phyloP scores from a whole-genome alignment of 257 asterid species.

The Solanum infundibuliforme region DNA sequence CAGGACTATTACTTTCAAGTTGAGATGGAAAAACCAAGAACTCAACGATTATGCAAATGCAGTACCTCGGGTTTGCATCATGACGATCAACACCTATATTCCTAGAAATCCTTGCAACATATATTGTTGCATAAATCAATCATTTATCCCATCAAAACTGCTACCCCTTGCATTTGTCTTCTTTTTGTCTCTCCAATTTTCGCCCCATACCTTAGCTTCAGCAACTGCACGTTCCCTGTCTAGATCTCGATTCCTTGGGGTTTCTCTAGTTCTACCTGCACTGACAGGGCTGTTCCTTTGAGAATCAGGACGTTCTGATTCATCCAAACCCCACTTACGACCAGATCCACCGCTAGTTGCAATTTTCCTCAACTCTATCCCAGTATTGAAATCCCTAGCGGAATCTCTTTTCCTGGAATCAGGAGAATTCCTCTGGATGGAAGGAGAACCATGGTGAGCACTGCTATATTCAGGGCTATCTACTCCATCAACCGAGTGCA shows the following conservation, averaged over 20 bases:
- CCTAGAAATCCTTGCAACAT: not conserved
- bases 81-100: not conserved
- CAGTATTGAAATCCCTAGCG: conserved; percentile 22
- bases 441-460: conserved; percentile 49
- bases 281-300: conserved; percentile 55
- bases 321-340: conserved; percentile 60
- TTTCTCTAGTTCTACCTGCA: conserved; percentile 51
- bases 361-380: conserved; percentile 42
- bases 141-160: conserved; percentile 55
- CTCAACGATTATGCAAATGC: not conserved
- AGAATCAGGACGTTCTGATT: conserved; percentile 40
- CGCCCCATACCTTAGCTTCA: conserved; percentile 92
- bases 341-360: conserved; percentile 61
- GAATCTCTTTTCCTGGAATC: conserved; percentile 52
- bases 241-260: conserved; percentile 51
- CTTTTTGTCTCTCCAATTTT: conserved; percentile 66
- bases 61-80: not conserved
- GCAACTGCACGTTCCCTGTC: conserved; percentile 91
- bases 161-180: conserved; percentile 30
- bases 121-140: conserved; percentile 1
- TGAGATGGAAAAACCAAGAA: not conserved
- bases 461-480: conserved; percentile 31
- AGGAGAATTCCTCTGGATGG: conserved; percentile 59
- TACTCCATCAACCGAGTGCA: conserved; percentile 37
- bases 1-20: conserved; percentile 6